Conservation (phyloP, 768 basidiomycete genomes). For the Leccinum subgranulosum region DNA sequence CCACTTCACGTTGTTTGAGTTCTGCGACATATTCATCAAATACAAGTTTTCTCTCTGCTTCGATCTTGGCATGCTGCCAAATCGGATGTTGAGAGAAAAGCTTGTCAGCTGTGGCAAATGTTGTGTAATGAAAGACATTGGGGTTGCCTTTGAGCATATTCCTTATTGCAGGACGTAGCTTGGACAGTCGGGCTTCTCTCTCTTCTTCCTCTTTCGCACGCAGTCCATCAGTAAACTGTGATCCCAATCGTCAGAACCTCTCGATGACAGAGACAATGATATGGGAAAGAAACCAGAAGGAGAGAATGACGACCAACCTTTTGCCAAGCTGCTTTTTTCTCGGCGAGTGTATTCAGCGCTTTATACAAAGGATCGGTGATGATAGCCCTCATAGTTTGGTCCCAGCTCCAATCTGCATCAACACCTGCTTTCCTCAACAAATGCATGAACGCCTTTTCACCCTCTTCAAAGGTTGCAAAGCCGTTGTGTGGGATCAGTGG, state of each 20-base stretch:
- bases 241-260: slow-evolving; percentile 6
- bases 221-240: slow-evolving; percentile 68
- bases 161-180: slow-evolving; percentile 81
- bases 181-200: slow-evolving; percentile 75
- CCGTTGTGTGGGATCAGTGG: slow-evolving; percentile 89
- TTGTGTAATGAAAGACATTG: slow-evolving; percentile 88
- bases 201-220: slow-evolving; percentile 85
- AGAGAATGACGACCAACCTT: slow-evolving; percentile 54
- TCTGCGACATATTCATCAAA: slow-evolving; percentile 92
- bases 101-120: slow-evolving; percentile 84
- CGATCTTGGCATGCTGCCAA: slow-evolving; percentile 85
- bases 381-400: slow-evolving; percentile 95
- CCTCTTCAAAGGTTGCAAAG: slow-evolving; percentile 82
- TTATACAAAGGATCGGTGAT: slow-evolving; percentile 98
- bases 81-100: slow-evolving; percentile 84
- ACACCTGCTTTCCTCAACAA: slow-evolving; percentile 87
- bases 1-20: slow-evolving; percentile 86
- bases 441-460: slow-evolving; percentile 92
- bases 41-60: slow-evolving; percentile 80
- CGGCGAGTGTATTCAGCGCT: slow-evolving; percentile 86
- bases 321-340: slow-evolving; percentile 93
- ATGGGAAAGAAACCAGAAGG: neutral
- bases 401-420: slow-evolving; percentile 95
- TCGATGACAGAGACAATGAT: neutral
- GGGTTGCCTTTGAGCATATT: slow-evolving; percentile 86